These are phyloP conservation scores for Astragalus membranaceus DNA, from an alignment of 306 rosid species.

Conservation along the genomic window DNA sequence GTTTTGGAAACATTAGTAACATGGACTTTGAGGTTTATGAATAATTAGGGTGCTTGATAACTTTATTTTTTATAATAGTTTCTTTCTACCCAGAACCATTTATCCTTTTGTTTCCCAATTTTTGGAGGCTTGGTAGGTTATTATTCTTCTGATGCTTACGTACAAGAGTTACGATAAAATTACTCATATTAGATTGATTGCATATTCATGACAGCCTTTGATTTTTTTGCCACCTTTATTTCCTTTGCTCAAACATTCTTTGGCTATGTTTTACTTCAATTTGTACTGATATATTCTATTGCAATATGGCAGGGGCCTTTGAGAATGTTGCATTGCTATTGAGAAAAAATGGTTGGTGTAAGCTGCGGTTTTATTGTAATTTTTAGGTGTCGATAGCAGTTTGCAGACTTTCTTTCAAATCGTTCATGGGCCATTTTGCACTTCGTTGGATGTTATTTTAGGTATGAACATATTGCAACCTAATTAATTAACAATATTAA, in stretches of 20 bases:
- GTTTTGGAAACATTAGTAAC: too few relatives aligned
- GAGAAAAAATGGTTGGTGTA: background rate
- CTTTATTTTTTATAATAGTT: too few relatives aligned
- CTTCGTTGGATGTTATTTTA: background rate
- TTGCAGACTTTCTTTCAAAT: background rate
- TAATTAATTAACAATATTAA: background rate
- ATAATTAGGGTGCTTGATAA: too few relatives aligned
- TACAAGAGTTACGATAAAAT: background rate
- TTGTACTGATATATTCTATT: conserved; percentile 11
- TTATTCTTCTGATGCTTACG: too few relatives aligned
- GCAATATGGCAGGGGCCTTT: conserved; percentile 34
- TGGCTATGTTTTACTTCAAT: background rate
- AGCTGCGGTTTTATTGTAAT: conserved; percentile 9
- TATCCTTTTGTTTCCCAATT: too few relatives aligned
- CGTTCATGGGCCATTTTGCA: background rate
- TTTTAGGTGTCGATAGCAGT: background rate
- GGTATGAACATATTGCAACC: background rate
- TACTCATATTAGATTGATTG: background rate
- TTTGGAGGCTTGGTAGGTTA: too few relatives aligned
- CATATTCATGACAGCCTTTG: background rate
- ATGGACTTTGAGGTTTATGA: too few relatives aligned
- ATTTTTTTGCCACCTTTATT: background rate
- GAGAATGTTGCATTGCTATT: conserved; percentile 11
- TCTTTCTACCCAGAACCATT: too few relatives aligned
- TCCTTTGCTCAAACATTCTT: background rate